These are phyloP conservation scores for Didymella arachidicola DNA, from an alignment of 2,329 filamentous ascomycete species.

Conservation along the genomic window DNA sequence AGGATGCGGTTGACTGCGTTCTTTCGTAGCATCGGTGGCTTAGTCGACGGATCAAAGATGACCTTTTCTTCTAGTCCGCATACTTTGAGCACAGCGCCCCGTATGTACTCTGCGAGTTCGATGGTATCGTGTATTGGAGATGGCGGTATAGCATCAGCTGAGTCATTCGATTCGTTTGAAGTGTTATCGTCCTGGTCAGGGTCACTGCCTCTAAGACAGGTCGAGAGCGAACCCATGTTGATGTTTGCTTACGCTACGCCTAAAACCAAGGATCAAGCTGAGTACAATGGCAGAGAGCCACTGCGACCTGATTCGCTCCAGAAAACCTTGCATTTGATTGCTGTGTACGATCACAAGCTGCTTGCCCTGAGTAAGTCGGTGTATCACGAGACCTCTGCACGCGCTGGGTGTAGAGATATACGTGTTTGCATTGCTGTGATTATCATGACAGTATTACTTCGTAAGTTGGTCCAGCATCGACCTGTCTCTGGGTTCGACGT, in stretches of 20 bases:
- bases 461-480: conserved; percentile 4
- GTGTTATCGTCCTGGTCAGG: background rate
- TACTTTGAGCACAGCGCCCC: background rate
- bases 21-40: background rate
- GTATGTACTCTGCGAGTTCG: background rate
- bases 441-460: background rate
- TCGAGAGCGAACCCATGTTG: background rate
- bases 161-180: background rate
- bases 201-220: background rate
- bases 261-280: background rate
- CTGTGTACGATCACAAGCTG: background rate
- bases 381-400: background rate
- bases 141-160: background rate
- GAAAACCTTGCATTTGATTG: background rate
- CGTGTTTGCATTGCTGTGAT: background rate
- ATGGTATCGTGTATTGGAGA: background rate
- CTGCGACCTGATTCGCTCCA: background rate
- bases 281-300: background rate
- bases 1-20: background rate
- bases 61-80: background rate
- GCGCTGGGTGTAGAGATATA: background rate
- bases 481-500: conserved; percentile 21
- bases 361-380: background rate
- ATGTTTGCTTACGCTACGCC: background rate
- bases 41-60: background rate